Conservation (phyloP, 2,329 filamentous ascomycete genomes). For the Trichocomaceae sp. region DNA sequence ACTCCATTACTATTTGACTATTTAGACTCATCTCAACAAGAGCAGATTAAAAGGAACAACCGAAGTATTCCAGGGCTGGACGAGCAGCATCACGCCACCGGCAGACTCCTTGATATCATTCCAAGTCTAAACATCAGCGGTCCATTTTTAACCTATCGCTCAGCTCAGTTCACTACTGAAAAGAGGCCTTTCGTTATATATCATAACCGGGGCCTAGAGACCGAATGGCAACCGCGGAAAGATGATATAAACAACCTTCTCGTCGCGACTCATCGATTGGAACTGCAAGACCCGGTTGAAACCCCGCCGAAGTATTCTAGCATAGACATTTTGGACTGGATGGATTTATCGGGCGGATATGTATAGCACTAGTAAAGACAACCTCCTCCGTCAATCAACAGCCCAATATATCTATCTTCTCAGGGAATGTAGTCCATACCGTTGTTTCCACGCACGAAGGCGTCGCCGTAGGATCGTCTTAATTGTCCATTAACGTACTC, state of each 20-base stretch:
- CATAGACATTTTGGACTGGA: neutral
- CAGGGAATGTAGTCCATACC: constrained; percentile 48
- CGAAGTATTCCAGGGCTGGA: neutral
- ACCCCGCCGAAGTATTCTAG: no score
- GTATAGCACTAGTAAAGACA: constrained; percentile 27
- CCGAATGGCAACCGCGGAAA: neutral
- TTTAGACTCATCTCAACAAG: neutral
- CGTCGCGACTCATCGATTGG: neutral
- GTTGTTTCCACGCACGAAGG: constrained; percentile 94
- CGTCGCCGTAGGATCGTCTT: constrained; percentile 80
- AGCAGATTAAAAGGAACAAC: neutral
- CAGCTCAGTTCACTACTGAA: neutral
- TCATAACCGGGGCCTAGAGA: neutral
- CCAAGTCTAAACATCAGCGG: neutral
- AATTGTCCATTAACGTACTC: constrained; percentile 84
- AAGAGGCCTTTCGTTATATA: neutral
- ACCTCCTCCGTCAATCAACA: neutral
- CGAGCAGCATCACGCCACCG: constrained; percentile 1
- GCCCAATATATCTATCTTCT: neutral
- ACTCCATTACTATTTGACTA: neutral
- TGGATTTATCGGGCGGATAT: constrained; percentile 27
- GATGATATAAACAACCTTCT: neutral
- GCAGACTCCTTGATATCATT: neutral
- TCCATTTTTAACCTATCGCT: neutral
- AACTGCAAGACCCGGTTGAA: neutral